Percentiles rank a stretch among this genome's conserved stretches.
Conservation (phyloP, 2,329 filamentous ascomycete species). For the Peltaster fructicola region DNA sequence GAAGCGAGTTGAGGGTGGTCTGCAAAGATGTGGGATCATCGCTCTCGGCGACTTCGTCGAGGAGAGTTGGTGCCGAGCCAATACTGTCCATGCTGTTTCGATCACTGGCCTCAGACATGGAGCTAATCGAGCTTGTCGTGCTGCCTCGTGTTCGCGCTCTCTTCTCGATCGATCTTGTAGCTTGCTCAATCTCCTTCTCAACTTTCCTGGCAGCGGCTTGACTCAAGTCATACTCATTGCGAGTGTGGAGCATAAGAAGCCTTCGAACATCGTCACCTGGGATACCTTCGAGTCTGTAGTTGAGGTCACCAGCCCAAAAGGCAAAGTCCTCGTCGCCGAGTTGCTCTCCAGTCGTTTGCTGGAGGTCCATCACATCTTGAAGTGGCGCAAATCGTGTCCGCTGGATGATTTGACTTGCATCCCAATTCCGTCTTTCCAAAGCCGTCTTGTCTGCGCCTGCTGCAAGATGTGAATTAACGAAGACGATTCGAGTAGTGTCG, state of each 20-base stretch:
- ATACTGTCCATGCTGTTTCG: slow-evolving; percentile 2
- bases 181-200: slow-evolving; percentile 18
- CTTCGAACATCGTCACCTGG: slow-evolving; percentile 80
- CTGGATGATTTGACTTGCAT: slow-evolving; percentile 58
- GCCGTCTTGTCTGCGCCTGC: slow-evolving; percentile 65
- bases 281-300: slow-evolving; percentile 77
- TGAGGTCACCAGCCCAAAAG: slow-evolving; percentile 94
- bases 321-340: slow-evolving; percentile 85
- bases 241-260: slow-evolving; percentile 64
- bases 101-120: not conserved
- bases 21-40: slow-evolving; percentile 74
- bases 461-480: slow-evolving; percentile 81
- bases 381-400: slow-evolving; percentile 67
- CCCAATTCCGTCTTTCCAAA: slow-evolving; percentile 77
- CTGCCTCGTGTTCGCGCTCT: slow-evolving; percentile 6
- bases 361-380: slow-evolving; percentile 42
- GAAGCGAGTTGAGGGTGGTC: slow-evolving; percentile 68
- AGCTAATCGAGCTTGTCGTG: slow-evolving; percentile 3
- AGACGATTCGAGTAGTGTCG: slow-evolving; percentile 75
- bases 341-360: slow-evolving; percentile 39
- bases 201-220: slow-evolving; percentile 16
- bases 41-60: slow-evolving; percentile 28
- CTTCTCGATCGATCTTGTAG: slow-evolving; percentile 11
- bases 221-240: slow-evolving; percentile 52
- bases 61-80: slow-evolving; percentile 6